These are phyloP conservation scores for Pelargonium cotyledonis DNA, from an alignment of 441 rosid species.

Conservation along the genomic window DNA sequence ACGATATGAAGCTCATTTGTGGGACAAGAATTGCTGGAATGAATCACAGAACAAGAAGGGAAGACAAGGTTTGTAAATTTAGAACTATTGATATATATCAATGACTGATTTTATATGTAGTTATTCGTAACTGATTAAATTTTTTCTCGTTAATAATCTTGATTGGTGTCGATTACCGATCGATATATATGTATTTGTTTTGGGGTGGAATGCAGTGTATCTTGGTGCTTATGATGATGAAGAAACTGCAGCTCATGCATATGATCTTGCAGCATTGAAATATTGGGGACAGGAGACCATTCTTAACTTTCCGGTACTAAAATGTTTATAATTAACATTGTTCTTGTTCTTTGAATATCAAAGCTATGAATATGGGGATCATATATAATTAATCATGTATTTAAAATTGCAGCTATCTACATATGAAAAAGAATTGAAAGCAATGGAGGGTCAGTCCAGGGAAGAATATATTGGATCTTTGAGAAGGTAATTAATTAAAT, in stretches of 20 bases:
- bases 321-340: no score
- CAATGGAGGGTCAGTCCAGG: slow-evolving; percentile 25
- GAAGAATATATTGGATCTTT: slow-evolving; percentile 27
- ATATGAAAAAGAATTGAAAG: slow-evolving; percentile 20
- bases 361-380: no score
- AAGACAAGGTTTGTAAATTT: slow-evolving; percentile 40
- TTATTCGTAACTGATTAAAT: no score
- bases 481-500: slow-evolving; percentile 16
- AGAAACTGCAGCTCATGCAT: slow-evolving; percentile 66
- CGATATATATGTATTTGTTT: no score
- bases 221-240: slow-evolving; percentile 70
- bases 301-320: slow-evolving; percentile 51
- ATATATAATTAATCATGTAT: no score
- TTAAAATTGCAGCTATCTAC: slow-evolving; percentile 17
- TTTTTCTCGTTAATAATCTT: background rate
- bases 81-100: background rate
- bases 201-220: slow-evolving; percentile 39
- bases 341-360: no score
- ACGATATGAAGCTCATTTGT: slow-evolving; percentile 59
- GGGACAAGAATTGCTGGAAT: slow-evolving; percentile 71
- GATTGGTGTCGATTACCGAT: no score
- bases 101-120: background rate
- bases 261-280: slow-evolving; percentile 56
- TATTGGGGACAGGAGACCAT: slow-evolving; percentile 59
- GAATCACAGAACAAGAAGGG: slow-evolving; percentile 68